Percentiles rank a stretch among this genome's conserved stretches.
These are phyloP conservation scores for Aspergillus persii DNA, from an alignment of 2,329 filamentous ascomycete species.

Conservation along the genomic window DNA sequence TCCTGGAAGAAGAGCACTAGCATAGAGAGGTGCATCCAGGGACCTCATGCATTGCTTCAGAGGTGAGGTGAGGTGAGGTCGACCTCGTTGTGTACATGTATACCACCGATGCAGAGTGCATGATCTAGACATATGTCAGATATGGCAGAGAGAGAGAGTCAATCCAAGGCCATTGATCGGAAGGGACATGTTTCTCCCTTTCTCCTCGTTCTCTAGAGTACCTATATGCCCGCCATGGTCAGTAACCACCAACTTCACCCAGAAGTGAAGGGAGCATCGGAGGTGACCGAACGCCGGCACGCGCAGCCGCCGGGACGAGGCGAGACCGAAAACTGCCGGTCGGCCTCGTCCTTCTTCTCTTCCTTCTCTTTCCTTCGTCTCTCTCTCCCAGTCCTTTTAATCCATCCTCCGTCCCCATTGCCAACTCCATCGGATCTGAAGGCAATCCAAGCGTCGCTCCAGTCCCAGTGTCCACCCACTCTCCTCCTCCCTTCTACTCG, in stretches of 20 bases:
- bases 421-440: background rate
- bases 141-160: too few species aligned
- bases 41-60: too few species aligned
- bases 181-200: too few species aligned
- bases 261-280: background rate
- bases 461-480: background rate
- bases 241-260: too few species aligned
- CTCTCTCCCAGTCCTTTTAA: background rate
- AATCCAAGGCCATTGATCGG: too few species aligned
- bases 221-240: too few species aligned
- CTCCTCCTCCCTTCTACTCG: background rate
- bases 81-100: too few species aligned
- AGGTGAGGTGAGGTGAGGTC: too few species aligned
- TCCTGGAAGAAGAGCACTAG: background rate
- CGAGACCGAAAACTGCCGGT: background rate
- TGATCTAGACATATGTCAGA: too few species aligned
- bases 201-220: too few species aligned
- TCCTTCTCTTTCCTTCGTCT: background rate
- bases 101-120: too few species aligned
- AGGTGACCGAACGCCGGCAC: background rate
- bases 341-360: background rate
- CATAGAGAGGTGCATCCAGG: too few species aligned
- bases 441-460: background rate
- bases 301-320: background rate
- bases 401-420: background rate